Evolutionary conservation across 257 asterid species (phyloP).

Genomic region (Mentha longifolia): DNA sequence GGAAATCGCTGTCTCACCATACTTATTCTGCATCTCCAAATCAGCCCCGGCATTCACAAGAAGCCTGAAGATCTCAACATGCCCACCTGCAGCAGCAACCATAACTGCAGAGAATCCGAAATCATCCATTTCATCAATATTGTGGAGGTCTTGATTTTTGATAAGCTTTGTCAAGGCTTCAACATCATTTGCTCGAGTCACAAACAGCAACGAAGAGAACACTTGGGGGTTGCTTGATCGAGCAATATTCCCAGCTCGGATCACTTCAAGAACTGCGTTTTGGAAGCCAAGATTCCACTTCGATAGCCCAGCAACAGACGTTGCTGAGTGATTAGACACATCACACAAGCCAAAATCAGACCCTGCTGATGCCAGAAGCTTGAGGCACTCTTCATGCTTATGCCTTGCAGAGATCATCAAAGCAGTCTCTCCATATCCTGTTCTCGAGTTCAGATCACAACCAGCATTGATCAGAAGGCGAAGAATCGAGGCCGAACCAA

Average conservation of each 20-base stretch:
- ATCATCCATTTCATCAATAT: constrained; percentile 58
- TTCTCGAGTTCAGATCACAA: constrained; percentile 54
- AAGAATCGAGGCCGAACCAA: constrained; percentile 47
- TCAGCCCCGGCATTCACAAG: constrained; percentile 66
- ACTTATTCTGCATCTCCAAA: constrained; percentile 44
- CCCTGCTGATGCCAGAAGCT: constrained; percentile 59
- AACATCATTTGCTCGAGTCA: constrained; percentile 51
- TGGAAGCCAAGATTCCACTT: constrained; percentile 56
- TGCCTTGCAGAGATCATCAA: constrained; percentile 57
- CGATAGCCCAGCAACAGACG: constrained; percentile 47
- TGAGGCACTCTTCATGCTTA: constrained; percentile 57
- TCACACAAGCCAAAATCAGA: constrained; percentile 60
- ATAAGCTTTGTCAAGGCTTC: constrained; percentile 53
- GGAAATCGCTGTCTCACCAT: constrained; percentile 60
- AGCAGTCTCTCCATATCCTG: constrained; percentile 65
- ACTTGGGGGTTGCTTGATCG: constrained; percentile 48
- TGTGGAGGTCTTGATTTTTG: constrained; percentile 44
- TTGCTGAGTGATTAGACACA: constrained; percentile 42
- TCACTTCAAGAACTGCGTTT: constrained; percentile 50
- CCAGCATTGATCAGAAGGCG: constrained; percentile 50
- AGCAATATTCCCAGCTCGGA: constrained; percentile 50
- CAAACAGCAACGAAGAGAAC: constrained; percentile 56
- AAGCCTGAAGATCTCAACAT: constrained; percentile 55
- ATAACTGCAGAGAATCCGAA: constrained; percentile 63
- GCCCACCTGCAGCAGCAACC: constrained; percentile 61